Base-by-base conservation (phyloP, 1,139 yeast genomes). In the Debaryomyces psychrophilus region DNA sequence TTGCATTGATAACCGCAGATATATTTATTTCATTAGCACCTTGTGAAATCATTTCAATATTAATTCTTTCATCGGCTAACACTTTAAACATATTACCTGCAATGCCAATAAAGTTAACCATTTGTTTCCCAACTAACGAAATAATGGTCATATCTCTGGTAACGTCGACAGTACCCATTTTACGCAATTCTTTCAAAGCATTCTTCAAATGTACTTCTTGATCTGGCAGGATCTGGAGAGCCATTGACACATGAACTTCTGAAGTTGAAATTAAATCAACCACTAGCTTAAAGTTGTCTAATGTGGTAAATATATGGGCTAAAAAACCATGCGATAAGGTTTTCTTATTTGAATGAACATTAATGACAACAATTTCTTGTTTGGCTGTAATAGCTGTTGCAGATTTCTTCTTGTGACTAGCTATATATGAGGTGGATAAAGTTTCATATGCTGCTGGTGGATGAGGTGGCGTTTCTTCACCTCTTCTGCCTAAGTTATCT, bases 301-400 rank as follows among this genome's bases (percentile, higher is more conserved):
- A 75, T 26, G 92, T 87, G 44, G 90, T 82, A 65, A 93, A 93
- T 45, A 93, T 88, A 55, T 84, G 85, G 5, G 98, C 98, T 60
- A 93, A 75, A 69, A 93, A 93, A 2, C 99, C 99, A 64, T 93
- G 98, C 8, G 96, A 87, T 52, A 90, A 77, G 3, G 96, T 87
- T 62, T 93, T 90, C 60, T 90, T 90, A 67, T 93, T 93, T 27
- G 97, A 90, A 64, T 93, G 98, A 46, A 93, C 86, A 64, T 90
- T 93, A 43, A 93, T 76, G 17, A 93, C 99, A 22, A 90, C 90
- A 54, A 93, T 93, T 61, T 89, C 90, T 61, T 85, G 89, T 65
- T 93, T 93, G 40, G 97, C 90, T 5, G 99, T 93, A 60, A 93
- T 95, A 2, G 99, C 99, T 4, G 99, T 93, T 26, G 99, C 98